Base-by-base conservation (phyloP, 2,329 filamentous ascomycete species). In the Cadophora gregata region DNA sequence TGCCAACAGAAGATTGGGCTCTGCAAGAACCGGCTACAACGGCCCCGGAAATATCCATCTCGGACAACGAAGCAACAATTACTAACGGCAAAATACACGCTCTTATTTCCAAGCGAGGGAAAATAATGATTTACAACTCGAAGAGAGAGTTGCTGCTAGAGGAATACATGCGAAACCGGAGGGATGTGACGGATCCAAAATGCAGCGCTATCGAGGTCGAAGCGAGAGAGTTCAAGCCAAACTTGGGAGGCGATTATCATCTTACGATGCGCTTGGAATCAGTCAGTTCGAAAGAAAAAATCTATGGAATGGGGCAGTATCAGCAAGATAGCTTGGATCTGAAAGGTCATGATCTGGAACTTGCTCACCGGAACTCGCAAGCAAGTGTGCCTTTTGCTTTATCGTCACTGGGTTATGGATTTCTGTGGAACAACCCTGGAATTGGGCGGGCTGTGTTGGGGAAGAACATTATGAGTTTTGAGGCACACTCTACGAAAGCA, bases 241-340 rank as follows among this genome's bases (percentile, higher is more conserved):
- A 82, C 8, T 73, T 79, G 0, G 82, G 82, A 3, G 78, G 78
- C 5, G 81, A 85, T 63, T 89, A 86, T 72, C 82, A 86, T 62
- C 77, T 90, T 9, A 89, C 86, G 0, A 79, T 83, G 70, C 81
- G 88, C 0, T 82, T 90, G 62, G 88, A 90, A 74, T 85, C 83
- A 1, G 73, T 85, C 62, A 76, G 84, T 62, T 76, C 78, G 0
- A 78, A 84, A 21, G 88, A 90, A 74, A 86, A 84, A 73, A 84
- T 90, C n/a, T 90, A 83, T 71, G 88, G 88, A 24, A 90, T 90
- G 87, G 88, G 88, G 0, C 88, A 90, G 76, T 90, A 90, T 67
- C 88, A 90, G 72, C 87, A 90, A 70, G 84, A 86, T 0, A 82
- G 80, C 61, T 78, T 90, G n/a, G 82, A 90, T 72, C 79, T 90